Evolutionary conservation across 768 basidiomycete species (phyloP).

Genomic region (Amanita fuliginea): DNA sequence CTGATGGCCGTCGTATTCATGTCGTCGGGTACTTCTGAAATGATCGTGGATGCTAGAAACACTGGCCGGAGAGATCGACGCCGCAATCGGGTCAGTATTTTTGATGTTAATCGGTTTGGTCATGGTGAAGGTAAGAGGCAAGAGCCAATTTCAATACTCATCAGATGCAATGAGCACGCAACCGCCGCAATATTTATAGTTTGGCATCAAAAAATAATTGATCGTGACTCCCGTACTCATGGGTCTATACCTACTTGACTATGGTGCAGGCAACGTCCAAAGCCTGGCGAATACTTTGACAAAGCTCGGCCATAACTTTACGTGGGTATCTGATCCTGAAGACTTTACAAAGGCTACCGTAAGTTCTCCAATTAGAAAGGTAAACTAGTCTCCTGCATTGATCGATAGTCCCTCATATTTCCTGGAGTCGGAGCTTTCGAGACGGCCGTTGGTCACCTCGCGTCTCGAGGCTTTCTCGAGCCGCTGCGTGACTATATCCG

Average conservation of each 20-base stretch:
- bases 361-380: constrained; percentile 9
- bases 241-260: constrained; percentile 84
- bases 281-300: constrained; percentile 87
- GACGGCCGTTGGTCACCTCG: constrained; percentile 72
- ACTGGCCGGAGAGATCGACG: constrained; percentile 43
- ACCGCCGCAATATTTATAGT: constrained; percentile 5
- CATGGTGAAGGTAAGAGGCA: constrained; percentile 22
- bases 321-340: constrained; percentile 72
- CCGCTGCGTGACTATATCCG: constrained; percentile 74
- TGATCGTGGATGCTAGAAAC: constrained; percentile 32
- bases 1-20: constrained; percentile 33
- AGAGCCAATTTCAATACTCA: neutral
- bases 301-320: constrained; percentile 75
- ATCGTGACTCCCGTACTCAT: constrained; percentile 14
- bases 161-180: no score
- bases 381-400: no score
- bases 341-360: constrained; percentile 90
- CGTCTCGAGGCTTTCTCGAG: constrained; percentile 60
- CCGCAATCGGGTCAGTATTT: constrained; percentile 21
- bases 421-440: constrained; percentile 95
- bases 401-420: constrained; percentile 77
- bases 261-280: constrained; percentile 92
- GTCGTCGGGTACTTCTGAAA: constrained; percentile 22
- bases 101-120: constrained; percentile 36
- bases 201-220: neutral